phyloP scores from a whole-genome alignment of 176 grass and related monocot genomes.

The Cocos nucifera region DNA sequence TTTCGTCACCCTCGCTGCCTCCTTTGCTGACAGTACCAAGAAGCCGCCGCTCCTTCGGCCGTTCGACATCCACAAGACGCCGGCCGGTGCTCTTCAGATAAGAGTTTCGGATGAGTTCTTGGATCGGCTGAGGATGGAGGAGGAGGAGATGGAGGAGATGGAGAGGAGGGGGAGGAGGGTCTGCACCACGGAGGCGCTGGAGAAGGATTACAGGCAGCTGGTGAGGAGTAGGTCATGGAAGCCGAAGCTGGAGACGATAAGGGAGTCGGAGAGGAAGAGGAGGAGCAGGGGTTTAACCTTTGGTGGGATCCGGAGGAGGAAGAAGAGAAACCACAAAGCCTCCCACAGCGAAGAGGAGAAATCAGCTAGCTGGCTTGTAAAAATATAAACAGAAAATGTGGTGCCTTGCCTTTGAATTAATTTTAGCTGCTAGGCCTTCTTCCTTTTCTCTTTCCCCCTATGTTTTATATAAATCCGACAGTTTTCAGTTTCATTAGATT shows the following conservation, averaged over 20 bases:
- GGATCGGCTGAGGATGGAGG: background rate
- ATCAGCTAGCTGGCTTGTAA: too few relatives aligned
- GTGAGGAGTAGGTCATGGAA: constrained; percentile 16
- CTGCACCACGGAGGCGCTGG: constrained; percentile 23
- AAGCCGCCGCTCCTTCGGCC: background rate
- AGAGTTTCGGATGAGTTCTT: constrained; percentile 12
- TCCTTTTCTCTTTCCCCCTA: too few relatives aligned
- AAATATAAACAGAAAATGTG: too few relatives aligned
- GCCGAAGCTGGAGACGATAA: constrained; percentile 24
- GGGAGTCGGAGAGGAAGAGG: constrained; percentile 5
- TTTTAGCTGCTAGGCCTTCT: too few relatives aligned
- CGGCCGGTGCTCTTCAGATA: constrained; percentile 6
- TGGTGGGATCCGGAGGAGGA: constrained; percentile 1
- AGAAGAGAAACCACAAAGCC: background rate
- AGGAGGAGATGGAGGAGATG: constrained; percentile 1
- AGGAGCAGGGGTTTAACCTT: background rate
- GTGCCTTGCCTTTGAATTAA: too few relatives aligned
- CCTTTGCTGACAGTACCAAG: background rate
- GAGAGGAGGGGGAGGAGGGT: background rate
- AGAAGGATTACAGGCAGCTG: constrained; percentile 23
- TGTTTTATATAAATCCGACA: too few relatives aligned
- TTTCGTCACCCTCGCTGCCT: constrained; percentile 20
- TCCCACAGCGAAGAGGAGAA: too few relatives aligned
- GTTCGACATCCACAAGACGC: constrained; percentile 17
- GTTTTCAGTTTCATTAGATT: too few relatives aligned